Evolutionary conservation across 164 flowering plant species (phyloP), one percentile per base, ranked within the genome.

Genomic region (Taxillus chinensis): DNA sequence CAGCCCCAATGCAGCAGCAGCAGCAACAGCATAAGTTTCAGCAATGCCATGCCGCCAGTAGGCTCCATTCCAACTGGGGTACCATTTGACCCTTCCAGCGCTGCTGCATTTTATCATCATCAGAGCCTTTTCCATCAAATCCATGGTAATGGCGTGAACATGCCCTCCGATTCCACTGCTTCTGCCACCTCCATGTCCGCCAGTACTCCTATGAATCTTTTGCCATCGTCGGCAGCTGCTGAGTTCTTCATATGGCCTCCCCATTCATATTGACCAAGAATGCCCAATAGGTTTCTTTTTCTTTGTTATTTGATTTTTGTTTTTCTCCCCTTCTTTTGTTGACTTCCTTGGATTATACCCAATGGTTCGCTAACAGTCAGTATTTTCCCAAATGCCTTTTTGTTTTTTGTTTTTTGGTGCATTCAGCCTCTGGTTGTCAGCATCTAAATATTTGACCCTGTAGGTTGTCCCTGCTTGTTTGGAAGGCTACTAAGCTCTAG

Each of bases 231-330:
- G 45, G 66, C 65, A 7, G 75, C 80, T 43, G 66, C 78, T 10
- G 89, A 83, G 74, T 77, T 75, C 46, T 84, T 63, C 70, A 14
- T 80, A 0, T 82, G 93, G 88, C 81, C 85, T 54, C 74, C 77
- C 74, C 81, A 79, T 50, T 55, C 80, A 41, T 78, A 78, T 62
- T 80, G 53, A 76, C 54, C 8, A 27, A 39, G 9, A 11, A 14
- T 53, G 8, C 38, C 45, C 14, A 51, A 39, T 37, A 59, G 13
- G 51, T 48, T 43, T 27, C 0, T 27, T 27, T 27, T 27, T 27
- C 27, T 27, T 27, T 27, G 27, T 27, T 27, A 27, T 27, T 27
- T 27, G 27, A 27, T 27, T 27, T 27, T 27, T 27, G 27, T 27
- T 27, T 27, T 27, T 27, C 2, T 27, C 2, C 2, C 27, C 27